Conservation (phyloP, 192 early-diverging fungal species). For the Entophlyctis luteolus region DNA sequence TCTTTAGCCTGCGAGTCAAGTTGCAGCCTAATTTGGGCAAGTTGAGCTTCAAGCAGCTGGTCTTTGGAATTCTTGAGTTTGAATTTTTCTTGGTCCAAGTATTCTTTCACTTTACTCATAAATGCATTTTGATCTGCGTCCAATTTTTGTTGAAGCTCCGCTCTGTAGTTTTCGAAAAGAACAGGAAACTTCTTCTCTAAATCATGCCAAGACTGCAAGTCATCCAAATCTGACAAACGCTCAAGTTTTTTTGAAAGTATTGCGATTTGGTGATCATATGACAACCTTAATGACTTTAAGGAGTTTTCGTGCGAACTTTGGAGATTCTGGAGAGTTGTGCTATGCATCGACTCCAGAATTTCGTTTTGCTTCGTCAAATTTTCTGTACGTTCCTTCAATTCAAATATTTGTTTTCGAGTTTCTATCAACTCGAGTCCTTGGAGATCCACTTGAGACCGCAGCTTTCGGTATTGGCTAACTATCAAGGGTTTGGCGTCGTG, state of each 20-base stretch:
- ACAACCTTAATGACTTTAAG: neutral
- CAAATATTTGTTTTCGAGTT: too few relatives aligned
- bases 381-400: neutral
- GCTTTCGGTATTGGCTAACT: neutral
- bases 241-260: neutral
- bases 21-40: neutral
- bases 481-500: neutral
- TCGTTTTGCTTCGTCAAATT: neutral
- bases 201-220: neutral
- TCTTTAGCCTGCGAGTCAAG: neutral
- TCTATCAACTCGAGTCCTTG: too few relatives aligned
- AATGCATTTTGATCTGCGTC: neutral
- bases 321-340: neutral
- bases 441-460: too few relatives aligned
- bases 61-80: neutral
- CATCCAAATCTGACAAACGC: neutral
- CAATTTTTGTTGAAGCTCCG: neutral
- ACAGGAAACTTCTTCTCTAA: neutral
- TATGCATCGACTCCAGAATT: neutral
- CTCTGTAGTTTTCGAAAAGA: neutral
- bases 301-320: neutral
- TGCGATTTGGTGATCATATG: constrained; percentile 4
- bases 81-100: too few relatives aligned
- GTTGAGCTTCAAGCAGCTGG: neutral
- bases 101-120: neutral